phyloP scores from a whole-genome alignment of 139 green algal genomes.

The Bryopsis sp. region DNA sequence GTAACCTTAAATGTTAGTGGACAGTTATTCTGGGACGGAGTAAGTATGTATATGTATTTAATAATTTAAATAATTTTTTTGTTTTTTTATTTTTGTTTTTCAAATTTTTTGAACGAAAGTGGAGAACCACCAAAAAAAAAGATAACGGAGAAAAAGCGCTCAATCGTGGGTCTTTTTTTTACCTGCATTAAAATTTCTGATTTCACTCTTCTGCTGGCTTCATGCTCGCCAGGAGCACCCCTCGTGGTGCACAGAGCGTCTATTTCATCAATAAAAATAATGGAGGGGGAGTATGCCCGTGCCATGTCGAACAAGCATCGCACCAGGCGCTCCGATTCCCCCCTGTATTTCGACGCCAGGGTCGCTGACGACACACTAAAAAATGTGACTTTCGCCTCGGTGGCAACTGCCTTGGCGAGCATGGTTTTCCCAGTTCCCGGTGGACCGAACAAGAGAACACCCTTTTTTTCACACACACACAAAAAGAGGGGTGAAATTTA shows the following conservation, averaged over 20 bases:
- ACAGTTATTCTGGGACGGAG: too few relatives aligned
- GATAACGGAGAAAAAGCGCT: too few relatives aligned
- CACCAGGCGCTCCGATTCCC: constrained; percentile 63
- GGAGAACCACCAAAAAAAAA: neutral
- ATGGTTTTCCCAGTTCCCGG: constrained; percentile 90
- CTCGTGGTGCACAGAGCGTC: constrained; percentile 77
- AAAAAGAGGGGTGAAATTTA: too few relatives aligned
- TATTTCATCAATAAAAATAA: constrained; percentile 93
- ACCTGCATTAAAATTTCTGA: constrained; percentile 89
- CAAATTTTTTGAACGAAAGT: too few relatives aligned
- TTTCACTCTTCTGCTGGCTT: constrained; percentile 81
- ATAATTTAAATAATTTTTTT: too few relatives aligned
- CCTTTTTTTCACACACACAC: too few relatives aligned
- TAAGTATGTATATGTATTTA: too few relatives aligned
- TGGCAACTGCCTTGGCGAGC: constrained; percentile 77
- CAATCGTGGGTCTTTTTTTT: too few relatives aligned
- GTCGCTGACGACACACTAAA: constrained; percentile 89
- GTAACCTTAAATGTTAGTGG: too few relatives aligned
- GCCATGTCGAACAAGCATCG: constrained; percentile 83
- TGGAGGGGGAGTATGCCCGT: constrained; percentile 53
- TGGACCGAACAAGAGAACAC: constrained; percentile 90
- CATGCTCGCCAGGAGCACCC: constrained; percentile 73
- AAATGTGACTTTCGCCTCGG: constrained; percentile 78
- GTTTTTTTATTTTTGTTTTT: too few relatives aligned
- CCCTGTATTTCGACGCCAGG: constrained; percentile 86